A percentile compares a stretch with the other conserved stretches of the same genome.
These are phyloP conservation scores for Mortierella antarctica DNA, from an alignment of 192 early-diverging fungal species.

Conservation along the genomic window DNA sequence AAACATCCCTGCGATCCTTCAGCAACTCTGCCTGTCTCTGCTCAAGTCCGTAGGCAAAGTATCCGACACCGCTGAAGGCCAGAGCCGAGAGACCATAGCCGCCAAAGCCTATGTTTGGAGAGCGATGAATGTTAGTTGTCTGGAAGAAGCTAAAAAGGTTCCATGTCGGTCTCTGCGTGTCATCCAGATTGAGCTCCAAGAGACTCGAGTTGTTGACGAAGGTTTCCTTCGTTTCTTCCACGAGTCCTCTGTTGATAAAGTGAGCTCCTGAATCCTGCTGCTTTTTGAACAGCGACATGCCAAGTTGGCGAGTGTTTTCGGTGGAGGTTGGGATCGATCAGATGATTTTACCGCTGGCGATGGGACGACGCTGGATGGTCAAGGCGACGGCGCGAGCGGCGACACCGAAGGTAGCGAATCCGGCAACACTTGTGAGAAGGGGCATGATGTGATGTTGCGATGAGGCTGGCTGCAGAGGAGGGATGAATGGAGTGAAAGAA, in stretches of 20 bases:
- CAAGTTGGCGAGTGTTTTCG: too few species aligned
- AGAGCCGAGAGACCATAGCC: constrained; percentile 37
- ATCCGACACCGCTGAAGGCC: constrained; percentile 35
- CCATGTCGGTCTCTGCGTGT: neutral
- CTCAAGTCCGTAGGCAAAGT: constrained; percentile 32
- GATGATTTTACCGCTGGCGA: constrained; percentile 13
- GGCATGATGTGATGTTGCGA: constrained; percentile 15
- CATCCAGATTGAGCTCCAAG: too few species aligned
- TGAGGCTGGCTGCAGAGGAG: neutral
- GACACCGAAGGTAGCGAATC: constrained; percentile 49
- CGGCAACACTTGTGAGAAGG: constrained; percentile 34
- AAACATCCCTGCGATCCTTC: constrained; percentile 46
- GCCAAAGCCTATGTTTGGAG: constrained; percentile 24
- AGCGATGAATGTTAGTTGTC: neutral
- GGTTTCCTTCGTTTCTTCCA: too few species aligned
- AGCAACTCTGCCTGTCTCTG: constrained; percentile 50
- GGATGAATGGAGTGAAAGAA: neutral
- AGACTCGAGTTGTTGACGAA: too few species aligned
- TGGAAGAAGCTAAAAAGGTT: too few species aligned
- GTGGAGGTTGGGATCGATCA: too few species aligned
- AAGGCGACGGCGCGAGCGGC: constrained; percentile 34
- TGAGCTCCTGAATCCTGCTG: too few species aligned
- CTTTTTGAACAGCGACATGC: too few species aligned
- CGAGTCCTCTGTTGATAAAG: too few species aligned
- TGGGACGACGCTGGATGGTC: constrained; percentile 30